Conservation (phyloP, 371 early-diverging fungal species). For the Mucor lusitanicus region DNA sequence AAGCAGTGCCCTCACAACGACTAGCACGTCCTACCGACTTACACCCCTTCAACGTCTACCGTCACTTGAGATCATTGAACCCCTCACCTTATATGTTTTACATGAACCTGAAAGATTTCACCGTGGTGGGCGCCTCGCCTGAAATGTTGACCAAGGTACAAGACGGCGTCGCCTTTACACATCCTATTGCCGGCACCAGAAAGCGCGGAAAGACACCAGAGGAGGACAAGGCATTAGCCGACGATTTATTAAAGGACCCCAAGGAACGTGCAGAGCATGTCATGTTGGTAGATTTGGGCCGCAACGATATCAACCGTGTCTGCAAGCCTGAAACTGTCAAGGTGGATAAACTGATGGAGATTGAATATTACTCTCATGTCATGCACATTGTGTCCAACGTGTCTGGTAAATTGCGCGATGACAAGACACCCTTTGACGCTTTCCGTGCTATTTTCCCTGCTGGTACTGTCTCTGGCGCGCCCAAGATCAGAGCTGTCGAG, state of each 20-base stretch:
- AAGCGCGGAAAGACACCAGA: slow-evolving; percentile 82
- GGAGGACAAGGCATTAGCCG: slow-evolving; percentile 84
- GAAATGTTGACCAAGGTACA: slow-evolving; percentile 97
- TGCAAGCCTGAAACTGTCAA: slow-evolving; percentile 90
- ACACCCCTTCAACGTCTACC: slow-evolving; percentile 97
- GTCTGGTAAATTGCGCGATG: slow-evolving; percentile 84
- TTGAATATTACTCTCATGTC: slow-evolving; percentile 95
- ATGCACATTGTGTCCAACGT: slow-evolving; percentile 98
- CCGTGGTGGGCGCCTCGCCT: slow-evolving; percentile 97
- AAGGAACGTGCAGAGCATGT: slow-evolving; percentile 97
- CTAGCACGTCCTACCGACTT: slow-evolving; percentile 82
- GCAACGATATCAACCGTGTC: slow-evolving; percentile 96
- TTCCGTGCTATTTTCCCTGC: slow-evolving; percentile 97
- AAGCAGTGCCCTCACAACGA: slow-evolving; percentile 95
- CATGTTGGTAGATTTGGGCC: slow-evolving; percentile 97
- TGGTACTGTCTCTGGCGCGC: slow-evolving; percentile 96
- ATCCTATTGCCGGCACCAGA: slow-evolving; percentile 97
- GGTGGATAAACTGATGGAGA: slow-evolving; percentile 95
- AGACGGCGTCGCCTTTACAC: slow-evolving; percentile 79
- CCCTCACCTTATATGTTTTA: slow-evolving; percentile 99
- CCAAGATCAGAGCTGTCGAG: slow-evolving; percentile 96
- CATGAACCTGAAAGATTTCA: slow-evolving; percentile 87
- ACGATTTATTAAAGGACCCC: slow-evolving; percentile 81
- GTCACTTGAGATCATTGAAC: slow-evolving; percentile 91
- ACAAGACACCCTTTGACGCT: slow-evolving; percentile 91